phyloP scores from a whole-genome alignment of 352 stramenopile genomes.

The Phytopythium cucurbitacearum region DNA sequence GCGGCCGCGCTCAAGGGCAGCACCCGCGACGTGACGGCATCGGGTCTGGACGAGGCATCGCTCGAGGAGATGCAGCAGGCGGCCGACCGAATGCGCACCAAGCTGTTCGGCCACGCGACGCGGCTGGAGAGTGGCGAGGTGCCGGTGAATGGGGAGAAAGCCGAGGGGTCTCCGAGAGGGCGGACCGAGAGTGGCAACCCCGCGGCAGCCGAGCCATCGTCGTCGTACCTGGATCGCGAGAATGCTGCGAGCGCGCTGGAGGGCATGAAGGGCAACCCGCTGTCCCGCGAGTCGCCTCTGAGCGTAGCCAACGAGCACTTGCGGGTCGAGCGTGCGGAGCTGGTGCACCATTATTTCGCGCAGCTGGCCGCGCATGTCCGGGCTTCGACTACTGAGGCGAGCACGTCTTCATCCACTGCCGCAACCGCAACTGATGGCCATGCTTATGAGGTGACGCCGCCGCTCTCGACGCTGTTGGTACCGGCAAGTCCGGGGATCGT shows the following conservation, averaged over 20 bases:
- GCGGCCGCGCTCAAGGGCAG: slow-evolving; percentile 7
- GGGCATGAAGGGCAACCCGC: slow-evolving; percentile 29
- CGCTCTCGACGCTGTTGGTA: neutral
- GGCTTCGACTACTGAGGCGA: neutral
- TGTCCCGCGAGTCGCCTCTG: slow-evolving; percentile 34
- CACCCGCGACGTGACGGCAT: slow-evolving; percentile 32
- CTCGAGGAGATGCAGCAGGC: slow-evolving; percentile 60
- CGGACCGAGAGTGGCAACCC: neutral
- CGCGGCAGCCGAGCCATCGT: neutral
- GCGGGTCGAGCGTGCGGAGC: slow-evolving; percentile 25
- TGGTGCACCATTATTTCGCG: slow-evolving; percentile 37
- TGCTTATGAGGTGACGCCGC: too few species aligned
- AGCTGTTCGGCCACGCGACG: slow-evolving; percentile 32
- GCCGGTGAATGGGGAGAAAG: neutral
- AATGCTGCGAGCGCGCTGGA: slow-evolving; percentile 27
- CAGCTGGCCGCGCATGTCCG: slow-evolving; percentile 17
- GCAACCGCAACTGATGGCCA: neutral
- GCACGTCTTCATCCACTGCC: neutral
- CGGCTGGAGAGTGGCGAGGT: neutral
- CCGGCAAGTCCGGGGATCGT: neutral
- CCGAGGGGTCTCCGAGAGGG: neutral
- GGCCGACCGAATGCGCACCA: slow-evolving; percentile 46
- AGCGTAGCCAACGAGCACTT: slow-evolving; percentile 29
- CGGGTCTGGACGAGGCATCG: slow-evolving; percentile 42
- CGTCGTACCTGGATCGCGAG: slow-evolving; percentile 14